These are phyloP conservation scores for Moesziomyces sp. DNA, from an alignment of 1,284 basidiomycete species.

Conservation along the genomic window DNA sequence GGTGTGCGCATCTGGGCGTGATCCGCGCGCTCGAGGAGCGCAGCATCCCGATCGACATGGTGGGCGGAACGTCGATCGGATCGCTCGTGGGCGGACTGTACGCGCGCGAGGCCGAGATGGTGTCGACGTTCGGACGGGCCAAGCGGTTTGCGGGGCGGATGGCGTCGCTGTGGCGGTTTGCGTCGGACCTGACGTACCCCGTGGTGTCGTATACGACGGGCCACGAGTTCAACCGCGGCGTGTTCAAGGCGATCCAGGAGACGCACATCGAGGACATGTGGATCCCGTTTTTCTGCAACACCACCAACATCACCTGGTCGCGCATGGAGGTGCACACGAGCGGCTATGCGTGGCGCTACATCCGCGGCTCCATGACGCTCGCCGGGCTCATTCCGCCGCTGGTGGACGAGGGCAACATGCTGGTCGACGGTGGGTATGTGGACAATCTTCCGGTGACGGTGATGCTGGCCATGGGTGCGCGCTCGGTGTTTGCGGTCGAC, in stretches of 20 bases:
- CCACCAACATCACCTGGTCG: constrained; percentile 97
- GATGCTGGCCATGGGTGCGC: constrained; percentile 91
- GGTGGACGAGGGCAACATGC: constrained; percentile 87
- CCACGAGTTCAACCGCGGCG: constrained; percentile 65
- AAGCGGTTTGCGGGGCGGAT: constrained; percentile 90
- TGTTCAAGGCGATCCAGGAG: constrained; percentile 50
- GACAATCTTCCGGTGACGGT: constrained; percentile 76
- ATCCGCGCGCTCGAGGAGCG: constrained; percentile 90
- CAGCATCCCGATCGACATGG: constrained; percentile 90
- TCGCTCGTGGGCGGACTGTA: constrained; percentile 92
- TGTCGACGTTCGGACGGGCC: constrained; percentile 85
- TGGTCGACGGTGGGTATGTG: constrained; percentile 63
- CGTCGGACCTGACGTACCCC: constrained; percentile 96
- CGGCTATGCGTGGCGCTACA: constrained; percentile 76
- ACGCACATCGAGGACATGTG: constrained; percentile 92
- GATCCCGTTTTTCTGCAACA: constrained; percentile 98
- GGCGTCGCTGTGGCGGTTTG: constrained; percentile 92
- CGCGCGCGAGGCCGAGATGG: constrained; percentile 89
- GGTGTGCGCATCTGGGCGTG: constrained; percentile 90
- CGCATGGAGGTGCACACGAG: constrained; percentile 97
- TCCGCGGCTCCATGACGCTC: constrained; percentile 96
- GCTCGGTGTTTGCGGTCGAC: constrained; percentile 92
- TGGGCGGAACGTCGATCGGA: constrained; percentile 86
- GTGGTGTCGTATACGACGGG: constrained; percentile 97
- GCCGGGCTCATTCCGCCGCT: constrained; percentile 94